A percentile compares a stretch with the other conserved stretches of the same genome.
Evolutionary conservation across 257 asterid species (phyloP).

Genomic region (Agastache rugosa): DNA sequence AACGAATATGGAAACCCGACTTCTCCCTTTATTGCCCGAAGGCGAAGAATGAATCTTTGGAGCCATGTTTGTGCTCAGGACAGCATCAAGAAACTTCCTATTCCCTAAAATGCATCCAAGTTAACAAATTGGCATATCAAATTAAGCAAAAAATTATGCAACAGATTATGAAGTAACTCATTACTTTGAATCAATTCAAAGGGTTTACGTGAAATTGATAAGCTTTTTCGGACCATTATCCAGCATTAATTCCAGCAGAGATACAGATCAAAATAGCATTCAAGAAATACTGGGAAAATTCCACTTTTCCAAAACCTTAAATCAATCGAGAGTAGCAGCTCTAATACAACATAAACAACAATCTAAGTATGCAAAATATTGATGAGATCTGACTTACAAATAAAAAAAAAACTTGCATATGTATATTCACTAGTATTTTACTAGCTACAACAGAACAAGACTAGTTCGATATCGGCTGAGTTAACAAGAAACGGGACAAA

Average conservation of each 20-base stretch:
- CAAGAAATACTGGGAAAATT: not conserved
- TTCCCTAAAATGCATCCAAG: constrained; percentile 36
- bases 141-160: constrained; percentile 9
- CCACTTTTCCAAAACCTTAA: constrained; percentile 2
- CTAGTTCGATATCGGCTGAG: not conserved
- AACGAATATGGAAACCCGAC: constrained; percentile 64
- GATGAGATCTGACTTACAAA: constrained; percentile 32
- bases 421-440: too few relatives aligned
- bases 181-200: not conserved
- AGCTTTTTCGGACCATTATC: not conserved
- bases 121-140: constrained; percentile 26
- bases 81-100: constrained; percentile 46
- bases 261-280: constrained; percentile 10
- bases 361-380: not conserved
- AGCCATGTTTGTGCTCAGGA: constrained; percentile 57
- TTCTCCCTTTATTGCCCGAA: constrained; percentile 57
- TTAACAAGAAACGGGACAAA: constrained; percentile 13
- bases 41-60: constrained; percentile 58
- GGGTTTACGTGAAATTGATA: constrained; percentile 13
- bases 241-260: constrained; percentile 3
- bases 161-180: constrained; percentile 17
- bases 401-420: not conserved
- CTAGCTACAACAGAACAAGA: constrained; percentile 1
- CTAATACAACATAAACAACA: constrained; percentile 19
- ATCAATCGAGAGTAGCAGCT: not conserved